These are phyloP conservation scores for Yamadazyma philogaea DNA, from an alignment of 805 yeast genomes.

Conservation along the genomic window DNA sequence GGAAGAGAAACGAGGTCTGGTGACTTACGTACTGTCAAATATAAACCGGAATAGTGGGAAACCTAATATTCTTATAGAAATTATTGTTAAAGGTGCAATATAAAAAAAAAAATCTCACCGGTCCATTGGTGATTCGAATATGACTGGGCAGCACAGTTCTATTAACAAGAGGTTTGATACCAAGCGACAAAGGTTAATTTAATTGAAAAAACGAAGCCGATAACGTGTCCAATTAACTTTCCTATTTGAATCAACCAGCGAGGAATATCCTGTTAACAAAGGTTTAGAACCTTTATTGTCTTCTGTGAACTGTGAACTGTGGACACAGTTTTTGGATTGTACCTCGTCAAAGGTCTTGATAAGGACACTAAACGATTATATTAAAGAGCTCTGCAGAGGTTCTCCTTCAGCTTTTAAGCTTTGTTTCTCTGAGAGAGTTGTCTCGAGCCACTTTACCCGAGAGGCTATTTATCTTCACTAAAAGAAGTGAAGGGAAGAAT, in stretches of 20 bases:
- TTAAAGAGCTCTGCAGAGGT: no score
- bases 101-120: neutral
- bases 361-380: no score
- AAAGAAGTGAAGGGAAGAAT: neutral
- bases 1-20: neutral
- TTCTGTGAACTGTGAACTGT: no score
- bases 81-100: neutral
- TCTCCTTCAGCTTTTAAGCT: no score
- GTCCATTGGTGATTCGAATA: constrained; percentile 2
- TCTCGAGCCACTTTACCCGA: no score
- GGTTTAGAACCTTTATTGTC: neutral
- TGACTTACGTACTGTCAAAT: no score
- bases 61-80: neutral
- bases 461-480: neutral
- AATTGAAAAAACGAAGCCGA: neutral
- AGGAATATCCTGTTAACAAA: neutral
- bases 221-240: constrained; percentile 10
- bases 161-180: constrained; percentile 3
- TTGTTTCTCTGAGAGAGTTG: no score
- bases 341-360: no score
- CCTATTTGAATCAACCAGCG: neutral
- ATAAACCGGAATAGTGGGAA: neutral
- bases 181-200: neutral
- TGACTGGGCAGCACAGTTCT: constrained; percentile 1
- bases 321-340: no score